phyloP scores from a whole-genome alignment of 768 basidiomycete species.

The Suillus clintonianus region DNA sequence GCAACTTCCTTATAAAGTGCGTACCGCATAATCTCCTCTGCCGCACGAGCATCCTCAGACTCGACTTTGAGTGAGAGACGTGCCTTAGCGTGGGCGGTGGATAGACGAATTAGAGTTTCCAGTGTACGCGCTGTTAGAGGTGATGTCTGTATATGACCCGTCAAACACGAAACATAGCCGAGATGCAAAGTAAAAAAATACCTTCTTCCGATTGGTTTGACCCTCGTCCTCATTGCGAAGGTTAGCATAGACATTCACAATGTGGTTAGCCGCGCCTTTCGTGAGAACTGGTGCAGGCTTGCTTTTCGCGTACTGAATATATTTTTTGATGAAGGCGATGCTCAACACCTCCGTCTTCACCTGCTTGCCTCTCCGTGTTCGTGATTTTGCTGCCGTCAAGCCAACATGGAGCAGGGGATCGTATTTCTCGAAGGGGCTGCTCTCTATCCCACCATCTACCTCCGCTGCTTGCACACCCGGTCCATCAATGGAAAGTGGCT shows the following conservation, averaged over 20 bases:
- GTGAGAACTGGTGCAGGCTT: constrained; percentile 83
- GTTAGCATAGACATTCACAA: constrained; percentile 88
- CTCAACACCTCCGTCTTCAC: constrained; percentile 80
- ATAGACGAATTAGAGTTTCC: constrained; percentile 96
- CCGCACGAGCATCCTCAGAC: constrained; percentile 81
- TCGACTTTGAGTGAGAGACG: constrained; percentile 86
- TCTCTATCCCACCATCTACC: constrained; percentile 38
- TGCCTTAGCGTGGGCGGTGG: constrained; percentile 97
- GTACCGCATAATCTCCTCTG: constrained; percentile 94
- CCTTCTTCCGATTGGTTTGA: constrained; percentile 85
- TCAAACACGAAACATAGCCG: constrained; percentile 4
- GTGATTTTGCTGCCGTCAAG: constrained; percentile 50
- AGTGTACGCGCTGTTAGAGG: constrained; percentile 97
- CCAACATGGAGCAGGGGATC: constrained; percentile 94
- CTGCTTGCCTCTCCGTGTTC: constrained; percentile 61
- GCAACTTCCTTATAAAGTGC: constrained; percentile 98
- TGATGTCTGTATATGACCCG: constrained; percentile 67
- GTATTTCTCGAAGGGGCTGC: constrained; percentile 91
- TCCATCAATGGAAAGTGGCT: constrained; percentile 86
- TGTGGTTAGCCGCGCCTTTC: constrained; percentile 91
- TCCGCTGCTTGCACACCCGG: constrained; percentile 48
- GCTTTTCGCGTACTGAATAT: constrained; percentile 96
- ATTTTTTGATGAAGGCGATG: constrained; percentile 96
- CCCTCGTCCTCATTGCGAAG: constrained; percentile 89
- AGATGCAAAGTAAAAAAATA: constrained; percentile 26